Base-by-base conservation (phyloP, 1,139 yeast genomes). In the Meyerozyma sp. region DNA sequence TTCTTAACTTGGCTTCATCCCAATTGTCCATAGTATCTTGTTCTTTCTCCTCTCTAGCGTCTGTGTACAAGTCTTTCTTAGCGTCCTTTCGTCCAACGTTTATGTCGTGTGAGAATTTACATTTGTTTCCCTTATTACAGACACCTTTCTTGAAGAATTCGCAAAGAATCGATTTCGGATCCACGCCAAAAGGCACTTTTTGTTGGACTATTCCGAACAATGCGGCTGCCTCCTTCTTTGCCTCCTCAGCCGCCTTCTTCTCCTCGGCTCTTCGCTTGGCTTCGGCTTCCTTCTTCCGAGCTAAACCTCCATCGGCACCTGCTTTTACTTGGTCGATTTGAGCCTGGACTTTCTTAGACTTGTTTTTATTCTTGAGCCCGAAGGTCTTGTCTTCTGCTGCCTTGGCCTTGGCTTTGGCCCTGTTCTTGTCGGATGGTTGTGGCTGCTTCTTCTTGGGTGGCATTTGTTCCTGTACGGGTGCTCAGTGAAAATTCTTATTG, bases 131-230 rank as follows among this genome's bases (percentile, higher is more conserved):
- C 66, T 91, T 90, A 51, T 83, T 79, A 77, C 99, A 93, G 46
- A 79, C 73, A 34, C 96, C 97, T 50, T 87, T 82, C 66, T 84
- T 93, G 80, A 89, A 93, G 64, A 82, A 84, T 46, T 87, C 89
- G 78, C 98, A 94, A 23, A 93, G 68, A 38, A 94, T 86, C 4
- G 95, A 82, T 69, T 93, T 93, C 44, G 99, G 98, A 67, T 94
- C 98, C 48, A 90, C 97, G 42, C 98, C 98, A 60, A 93, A 91
- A 40, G 97, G 96, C 28, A 93, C 91, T 61, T 89, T 89, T 62
- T 89, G 98, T 42, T 74, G 78, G 44, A 79, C 85, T 43, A 87
- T 73, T 39, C 83, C 86, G 56, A 89, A 79, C 42, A 91, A 66
- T 29, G 85, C 84, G 9, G 89, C 83, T 4, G 96, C 93, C 59